Evolutionary conservation across 208 protist genomes (phyloP).

Genomic region (Tritrichomonas foetus): DNA sequence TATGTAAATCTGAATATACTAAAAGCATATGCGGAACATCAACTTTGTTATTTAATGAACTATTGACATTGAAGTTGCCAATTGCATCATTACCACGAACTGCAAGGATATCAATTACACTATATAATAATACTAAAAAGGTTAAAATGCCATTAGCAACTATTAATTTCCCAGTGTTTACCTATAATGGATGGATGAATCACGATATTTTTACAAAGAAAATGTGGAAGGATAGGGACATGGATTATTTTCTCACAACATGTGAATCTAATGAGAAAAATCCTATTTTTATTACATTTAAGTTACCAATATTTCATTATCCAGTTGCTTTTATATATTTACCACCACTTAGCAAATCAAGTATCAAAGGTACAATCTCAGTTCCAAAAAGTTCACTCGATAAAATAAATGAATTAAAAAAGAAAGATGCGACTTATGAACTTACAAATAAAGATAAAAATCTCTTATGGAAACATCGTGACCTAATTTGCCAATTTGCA

Average conservation of each 20-base stretch:
- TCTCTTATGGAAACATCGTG: neutral
- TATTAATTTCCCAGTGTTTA: neutral
- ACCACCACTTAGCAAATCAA: too few relatives aligned
- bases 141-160: neutral
- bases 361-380: too few relatives aligned
- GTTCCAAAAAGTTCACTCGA: neutral
- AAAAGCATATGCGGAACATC: neutral
- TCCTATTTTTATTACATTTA: neutral
- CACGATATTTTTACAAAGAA: neutral
- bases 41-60: neutral
- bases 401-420: neutral
- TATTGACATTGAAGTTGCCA: neutral
- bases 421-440: neutral
- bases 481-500: too few relatives aligned
- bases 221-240: neutral
- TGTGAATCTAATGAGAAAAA: neutral
- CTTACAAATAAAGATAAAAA: neutral
- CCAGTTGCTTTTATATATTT: neutral
- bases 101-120: neutral
- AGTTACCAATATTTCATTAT: neutral
- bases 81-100: neutral
- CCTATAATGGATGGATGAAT: neutral
- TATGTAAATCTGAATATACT: neutral
- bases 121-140: neutral
- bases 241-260: neutral